Base-by-base conservation (phyloP, 805 yeast species). In the Yarrowia osloensis region DNA sequence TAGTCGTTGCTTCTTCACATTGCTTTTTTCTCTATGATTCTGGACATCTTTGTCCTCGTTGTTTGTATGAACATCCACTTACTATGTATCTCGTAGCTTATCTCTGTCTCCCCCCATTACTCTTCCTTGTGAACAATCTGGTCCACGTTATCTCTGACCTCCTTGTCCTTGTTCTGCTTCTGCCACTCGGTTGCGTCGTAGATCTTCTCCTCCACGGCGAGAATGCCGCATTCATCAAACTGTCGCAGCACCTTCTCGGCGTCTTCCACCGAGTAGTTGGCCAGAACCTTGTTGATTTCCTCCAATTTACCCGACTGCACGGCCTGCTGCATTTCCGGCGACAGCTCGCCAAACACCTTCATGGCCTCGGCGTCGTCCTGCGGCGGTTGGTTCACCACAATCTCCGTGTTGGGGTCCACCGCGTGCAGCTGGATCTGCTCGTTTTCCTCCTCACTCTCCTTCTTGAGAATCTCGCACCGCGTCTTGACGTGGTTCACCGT, bases 391-490 rank as follows among this genome's bases (percentile, higher is more conserved):
- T 81, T 83, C 15, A 94, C 91, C 57, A 85, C 82, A 50, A 94
- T 81, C 76, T 88, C 87, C 1, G 92, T 85, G 68, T 87, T 83
- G 47, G 95, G 97, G 77, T 94, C 98, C 68, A 93, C 83, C 0
- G 97, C 86, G 74, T 90, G 90, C 74, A 94, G 81, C 78, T 94
- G 99, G 71, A 94, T 92, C 69, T 88, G 86, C 49, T 70, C 78
- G 22, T 69, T 71, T 26, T 71, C 76, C 44, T 70, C 71, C 39
- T 75, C 82, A 9, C 73, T 78, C 42, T 81, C 80, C 72, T 89
- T 90, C 62, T 81, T 76, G 54, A 81, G 76, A 67, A 95, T 81
- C 73, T 86, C 82, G 74, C 97, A 91, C 75, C 99, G 85, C 26
- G 76, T 78, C 69, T 84, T 83, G 70, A 95, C 89, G 77, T 95